Evolutionary conservation across 257 asterid genomes (phyloP).

Genomic region (Capsicum baccatum): DNA sequence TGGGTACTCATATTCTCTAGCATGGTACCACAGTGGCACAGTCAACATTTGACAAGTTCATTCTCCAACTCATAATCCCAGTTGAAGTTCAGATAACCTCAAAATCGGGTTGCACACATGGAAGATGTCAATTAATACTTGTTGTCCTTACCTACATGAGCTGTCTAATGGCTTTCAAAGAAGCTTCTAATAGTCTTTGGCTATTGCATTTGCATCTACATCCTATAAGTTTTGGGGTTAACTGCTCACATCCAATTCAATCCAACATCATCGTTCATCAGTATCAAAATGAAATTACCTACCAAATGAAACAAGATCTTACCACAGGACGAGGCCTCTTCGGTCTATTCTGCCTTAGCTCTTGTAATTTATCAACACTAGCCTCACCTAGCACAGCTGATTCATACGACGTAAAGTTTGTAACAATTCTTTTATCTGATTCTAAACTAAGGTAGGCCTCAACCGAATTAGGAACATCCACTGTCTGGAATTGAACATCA

Average conservation of each 20-base stretch:
- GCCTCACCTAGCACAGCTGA: slow-evolving; percentile 91
- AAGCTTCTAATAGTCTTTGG: not conserved
- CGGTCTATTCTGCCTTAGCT: slow-evolving; percentile 66
- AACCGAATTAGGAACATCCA: slow-evolving; percentile 69
- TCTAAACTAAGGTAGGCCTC: slow-evolving; percentile 88
- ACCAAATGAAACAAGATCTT: not conserved
- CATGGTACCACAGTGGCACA: not conserved
- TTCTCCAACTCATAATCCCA: not conserved
- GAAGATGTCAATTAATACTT: not conserved
- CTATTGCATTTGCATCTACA: not conserved
- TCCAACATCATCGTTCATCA: not conserved
- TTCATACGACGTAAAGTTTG: slow-evolving; percentile 76
- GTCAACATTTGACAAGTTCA: not conserved
- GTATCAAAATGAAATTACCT: not conserved
- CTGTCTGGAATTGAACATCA: slow-evolving; percentile 64
- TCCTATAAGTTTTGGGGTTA: not conserved
- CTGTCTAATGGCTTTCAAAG: not conserved
- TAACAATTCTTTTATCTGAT: slow-evolving; percentile 66
- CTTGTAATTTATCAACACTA: slow-evolving; percentile 55
- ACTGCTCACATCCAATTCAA: not conserved
- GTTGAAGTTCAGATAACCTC: not conserved
- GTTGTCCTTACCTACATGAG: not conserved
- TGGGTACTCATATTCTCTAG: not conserved
- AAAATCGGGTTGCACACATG: not conserved
- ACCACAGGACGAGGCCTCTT: slow-evolving; percentile 60